A percentile compares a stretch with the other conserved stretches of the same genome.
Conservation (phyloP, 2,329 filamentous ascomycete genomes). For the Neophaeococcomyces mojaviensis region DNA sequence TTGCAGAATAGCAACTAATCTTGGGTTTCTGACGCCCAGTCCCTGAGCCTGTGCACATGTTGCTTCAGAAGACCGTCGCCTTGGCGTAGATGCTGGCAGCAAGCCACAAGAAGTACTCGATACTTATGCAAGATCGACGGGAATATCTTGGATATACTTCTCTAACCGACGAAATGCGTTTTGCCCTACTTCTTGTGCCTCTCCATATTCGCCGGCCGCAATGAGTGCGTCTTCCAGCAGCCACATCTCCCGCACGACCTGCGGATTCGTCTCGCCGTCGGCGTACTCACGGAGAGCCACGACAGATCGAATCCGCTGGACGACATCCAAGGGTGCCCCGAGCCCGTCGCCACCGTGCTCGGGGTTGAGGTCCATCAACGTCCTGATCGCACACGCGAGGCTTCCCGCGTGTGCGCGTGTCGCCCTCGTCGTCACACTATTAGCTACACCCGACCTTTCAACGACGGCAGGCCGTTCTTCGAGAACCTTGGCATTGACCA, state of each 20-base stretch:
- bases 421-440: not conserved
- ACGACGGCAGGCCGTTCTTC: not conserved
- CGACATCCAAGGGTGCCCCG: not conserved
- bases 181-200: conserved; percentile 6
- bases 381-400: conserved; percentile 7
- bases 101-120: no score
- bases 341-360: not conserved
- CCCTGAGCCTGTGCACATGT: no score
- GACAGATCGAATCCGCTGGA: conserved; percentile 7
- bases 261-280: conserved; percentile 2
- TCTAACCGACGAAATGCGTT: conserved; percentile 3
- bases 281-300: conserved; percentile 9
- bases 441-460: not conserved
- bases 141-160: conserved; percentile 9
- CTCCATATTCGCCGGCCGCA: not conserved
- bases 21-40: no score
- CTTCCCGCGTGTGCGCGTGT: not conserved
- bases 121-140: conserved; percentile 5
- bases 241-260: conserved; percentile 9
- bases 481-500: conserved; percentile 1
- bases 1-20: no score
- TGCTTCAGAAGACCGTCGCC: no score
- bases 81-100: not conserved
- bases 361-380: conserved; percentile 7
- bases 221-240: conserved; percentile 4